These are phyloP conservation scores for Amphichorda felina DNA, from an alignment of 2,329 filamentous ascomycete genomes.

Conservation along the genomic window DNA sequence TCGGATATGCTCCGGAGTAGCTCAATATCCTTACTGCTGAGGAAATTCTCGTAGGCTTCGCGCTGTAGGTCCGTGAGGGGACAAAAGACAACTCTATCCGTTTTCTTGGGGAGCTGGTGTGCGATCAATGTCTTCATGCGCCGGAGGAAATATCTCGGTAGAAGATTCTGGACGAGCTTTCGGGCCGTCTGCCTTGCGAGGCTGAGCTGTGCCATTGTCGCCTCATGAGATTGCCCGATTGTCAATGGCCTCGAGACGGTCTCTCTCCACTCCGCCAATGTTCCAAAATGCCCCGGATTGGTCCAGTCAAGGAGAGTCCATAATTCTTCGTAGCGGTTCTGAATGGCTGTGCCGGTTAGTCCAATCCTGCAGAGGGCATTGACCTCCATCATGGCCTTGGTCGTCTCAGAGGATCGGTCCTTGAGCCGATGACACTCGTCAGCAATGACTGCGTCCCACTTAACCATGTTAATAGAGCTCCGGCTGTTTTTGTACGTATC, in stretches of 20 bases:
- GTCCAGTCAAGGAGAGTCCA: slow-evolving; percentile 97
- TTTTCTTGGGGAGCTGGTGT: slow-evolving; percentile 88
- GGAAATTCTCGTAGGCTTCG: slow-evolving; percentile 70
- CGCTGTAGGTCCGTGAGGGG: slow-evolving; percentile 73
- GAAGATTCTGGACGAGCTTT: slow-evolving; percentile 73
- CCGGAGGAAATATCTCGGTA: slow-evolving; percentile 82
- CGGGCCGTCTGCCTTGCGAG: slow-evolving; percentile 70
- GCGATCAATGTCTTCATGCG: slow-evolving; percentile 90
- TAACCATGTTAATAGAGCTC: slow-evolving; percentile 64
- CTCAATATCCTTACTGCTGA: slow-evolving; percentile 56
- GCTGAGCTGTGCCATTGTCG: slow-evolving; percentile 71
- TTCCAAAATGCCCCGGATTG: slow-evolving; percentile 63
- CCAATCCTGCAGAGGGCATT: slow-evolving; percentile 90
- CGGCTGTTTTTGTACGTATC: slow-evolving; percentile 74
- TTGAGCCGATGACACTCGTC: slow-evolving; percentile 93
- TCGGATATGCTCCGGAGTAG: slow-evolving; percentile 58
- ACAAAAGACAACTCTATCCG: slow-evolving; percentile 88
- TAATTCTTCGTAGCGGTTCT: slow-evolving; percentile 95
- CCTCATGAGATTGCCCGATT: slow-evolving; percentile 85
- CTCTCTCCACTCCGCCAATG: slow-evolving; percentile 61
- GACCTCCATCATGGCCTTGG: slow-evolving; percentile 77
- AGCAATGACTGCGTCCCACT: slow-evolving; percentile 90
- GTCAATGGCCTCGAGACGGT: slow-evolving; percentile 71
- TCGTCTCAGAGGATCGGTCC: slow-evolving; percentile 63
- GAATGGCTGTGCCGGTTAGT: slow-evolving; percentile 88